A percentile compares a stretch with the other conserved stretches of the same genome.
Conservation (phyloP, 768 basidiomycete species). For the Lactifluus subvellereus region DNA sequence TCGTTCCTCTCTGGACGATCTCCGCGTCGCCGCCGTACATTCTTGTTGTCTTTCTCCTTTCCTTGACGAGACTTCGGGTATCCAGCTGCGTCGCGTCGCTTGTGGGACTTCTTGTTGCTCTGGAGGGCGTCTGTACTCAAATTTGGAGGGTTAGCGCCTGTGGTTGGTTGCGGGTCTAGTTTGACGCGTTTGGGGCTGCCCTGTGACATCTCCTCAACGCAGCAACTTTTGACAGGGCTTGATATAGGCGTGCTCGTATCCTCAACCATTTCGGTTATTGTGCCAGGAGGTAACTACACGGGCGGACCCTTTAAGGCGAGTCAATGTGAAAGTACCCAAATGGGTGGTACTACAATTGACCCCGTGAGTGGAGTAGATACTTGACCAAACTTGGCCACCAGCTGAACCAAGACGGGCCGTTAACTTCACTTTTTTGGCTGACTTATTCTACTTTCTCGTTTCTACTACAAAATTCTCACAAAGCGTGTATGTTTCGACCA, state of each 20-base stretch:
- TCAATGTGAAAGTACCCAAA: background rate
- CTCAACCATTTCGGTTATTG: background rate
- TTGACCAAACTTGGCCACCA: too few species aligned
- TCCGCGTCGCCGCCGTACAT: conserved; percentile 38
- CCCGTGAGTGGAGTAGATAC: background rate
- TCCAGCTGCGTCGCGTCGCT: conserved; percentile 30
- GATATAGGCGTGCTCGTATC: background rate
- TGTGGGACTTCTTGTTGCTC: conserved; percentile 13
- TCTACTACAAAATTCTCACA: conserved; percentile 39
- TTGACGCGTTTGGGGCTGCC: conserved; percentile 21
- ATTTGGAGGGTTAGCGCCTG: background rate
- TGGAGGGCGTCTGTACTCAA: background rate
- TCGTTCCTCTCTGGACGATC: conserved; percentile 32
- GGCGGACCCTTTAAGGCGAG: background rate
- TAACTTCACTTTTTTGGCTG: too few species aligned
- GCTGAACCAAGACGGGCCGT: background rate
- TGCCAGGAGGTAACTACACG: background rate
- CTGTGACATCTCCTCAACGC: conserved; percentile 2
- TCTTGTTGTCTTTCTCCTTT: conserved; percentile 37
- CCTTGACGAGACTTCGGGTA: conserved; percentile 32
- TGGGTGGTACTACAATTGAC: background rate
- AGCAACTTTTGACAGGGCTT: conserved; percentile 5
- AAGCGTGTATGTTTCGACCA: conserved; percentile 47
- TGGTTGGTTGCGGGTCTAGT: conserved; percentile 1
- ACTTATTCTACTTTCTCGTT: background rate